A percentile compares a stretch with the other conserved stretches of the same genome.
These are phyloP conservation scores for Silybum marianum DNA, from an alignment of 129 eudicot species.

Conservation along the genomic window DNA sequence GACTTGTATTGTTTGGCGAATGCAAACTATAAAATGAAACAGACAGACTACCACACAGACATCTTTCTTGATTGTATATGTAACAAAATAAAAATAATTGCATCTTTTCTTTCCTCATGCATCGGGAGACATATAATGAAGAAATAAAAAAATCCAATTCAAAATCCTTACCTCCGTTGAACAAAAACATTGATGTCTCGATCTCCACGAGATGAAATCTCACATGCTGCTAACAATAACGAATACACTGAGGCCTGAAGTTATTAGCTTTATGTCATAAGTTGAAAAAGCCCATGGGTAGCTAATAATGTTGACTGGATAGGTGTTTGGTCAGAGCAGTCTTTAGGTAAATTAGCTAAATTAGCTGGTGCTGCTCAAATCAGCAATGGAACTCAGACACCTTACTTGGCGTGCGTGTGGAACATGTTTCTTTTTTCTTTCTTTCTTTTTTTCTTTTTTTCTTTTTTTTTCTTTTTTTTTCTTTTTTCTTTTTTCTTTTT, in stretches of 20 bases:
- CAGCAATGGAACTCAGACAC: no score
- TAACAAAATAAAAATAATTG: slow-evolving; percentile 1
- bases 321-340: no score
- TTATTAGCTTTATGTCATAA: no score
- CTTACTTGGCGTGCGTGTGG: no score
- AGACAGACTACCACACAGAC: slow-evolving; percentile 19
- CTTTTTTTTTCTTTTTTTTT: no score
- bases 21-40: not conserved
- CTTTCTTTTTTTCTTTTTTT: no score
- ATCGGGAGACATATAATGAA: slow-evolving; percentile 1
- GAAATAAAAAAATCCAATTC: slow-evolving; percentile 12
- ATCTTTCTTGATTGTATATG: slow-evolving; percentile 20
- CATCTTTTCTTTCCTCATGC: slow-evolving; percentile 12
- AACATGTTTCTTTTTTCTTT: no score
- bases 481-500: no score
- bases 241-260: slow-evolving; percentile 89
- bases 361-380: no score
- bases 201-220: slow-evolving; percentile 90
- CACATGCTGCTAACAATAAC: slow-evolving; percentile 85
- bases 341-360: no score
- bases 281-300: no score
- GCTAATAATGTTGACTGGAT: no score
- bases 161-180: slow-evolving; percentile 67
- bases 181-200: slow-evolving; percentile 86
- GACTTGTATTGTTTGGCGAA: slow-evolving; percentile 12